Evolutionary conservation across 2,329 filamentous ascomycete genomes (phyloP), one percentile per base, ranked within the genome.

Genomic region (Chaetoscypha palmicola): DNA sequence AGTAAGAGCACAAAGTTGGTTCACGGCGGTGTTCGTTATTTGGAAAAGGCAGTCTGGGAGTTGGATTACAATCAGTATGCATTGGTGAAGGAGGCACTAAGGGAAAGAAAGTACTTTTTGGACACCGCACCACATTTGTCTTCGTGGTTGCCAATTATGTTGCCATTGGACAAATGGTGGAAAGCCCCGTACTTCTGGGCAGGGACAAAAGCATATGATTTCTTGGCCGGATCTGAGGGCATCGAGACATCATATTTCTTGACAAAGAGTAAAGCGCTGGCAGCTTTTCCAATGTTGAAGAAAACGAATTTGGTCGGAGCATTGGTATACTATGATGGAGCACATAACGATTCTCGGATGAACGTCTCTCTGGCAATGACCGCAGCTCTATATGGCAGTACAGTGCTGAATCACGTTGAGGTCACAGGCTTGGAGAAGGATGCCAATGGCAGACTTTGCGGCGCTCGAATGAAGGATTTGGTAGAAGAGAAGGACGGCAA

Each of bases 341-440:
- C 86, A 22, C 88, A 94, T 67, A 94, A 94, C 60, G 88, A 94
- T 64, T 92, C 87, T 16, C 79, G 88, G 38, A 94, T 94, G 87
- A 94, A 94, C 61, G 83, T 92, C 21, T 90, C 86, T 7, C 72
- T 94, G 45, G 87, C 86, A 16, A 86, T 91, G 79, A 94, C 88
- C 14, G 86, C 87, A 44, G 86, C 87, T n/a, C 69, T 94, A 33
- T 94, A 92, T 61, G 87, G 87, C 23, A 79, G 81, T 43, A 94
- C 86, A 3, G 77, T 92, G 30, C 77, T 88, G 47, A 94, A 91
- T 65, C 85, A 94, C 65, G 69, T 88, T 58, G 85, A 92, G 63
- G 86, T 94, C 42, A 90, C 81, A 4, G 69, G 74, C 32, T 71
- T 94, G 30, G 74, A 83, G 51, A 94, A 91, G 65, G 81, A 91